Base-by-base conservation (phyloP, 2,329 filamentous ascomycete species). In the Clonostachys solani region DNA sequence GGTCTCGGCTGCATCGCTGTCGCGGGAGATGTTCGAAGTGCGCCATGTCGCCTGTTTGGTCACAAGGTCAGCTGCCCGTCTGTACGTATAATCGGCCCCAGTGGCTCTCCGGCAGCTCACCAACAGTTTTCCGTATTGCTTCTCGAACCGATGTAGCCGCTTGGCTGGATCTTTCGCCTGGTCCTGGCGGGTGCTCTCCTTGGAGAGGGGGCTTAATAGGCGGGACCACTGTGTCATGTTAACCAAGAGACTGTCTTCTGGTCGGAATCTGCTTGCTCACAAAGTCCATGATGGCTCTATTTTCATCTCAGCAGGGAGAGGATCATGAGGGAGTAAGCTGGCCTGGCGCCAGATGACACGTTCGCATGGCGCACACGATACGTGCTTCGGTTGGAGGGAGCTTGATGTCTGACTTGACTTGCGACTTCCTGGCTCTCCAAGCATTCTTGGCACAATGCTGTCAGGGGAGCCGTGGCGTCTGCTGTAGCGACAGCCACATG, bases 131-230 rank as follows among this genome's bases (percentile, higher is more conserved):
- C 72, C 74, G 59, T 85, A 86, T 64, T 84, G 81, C 64, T 81
- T 81, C 62, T 84, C 82, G 62, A 85, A 86, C 48, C 81, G 80
- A 61, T 83, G 78, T 51, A 84, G 73, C 51, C 82, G 80, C 59
- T 80, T 78, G 49, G 80, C 72, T 42, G 82, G 82, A 62, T 86
- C 81, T 59, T 78, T 81, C 49, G 78, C 77, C 52, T 76, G 74
- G 60, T 83, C 80, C 64, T 77, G 81, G 57, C 74, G 75, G 56
- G 78, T 72, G 60, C 63, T 69, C 55, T 72, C 73, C 56, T 77
- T 68, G 56, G 77, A 78, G 56, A 85, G 71, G 60, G 80, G 78
- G 62, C 80, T 82, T 71, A 86, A 70, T 68, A 86, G 73, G 67
- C 82, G 80, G 70, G 81, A 81, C 82, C 82, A 86, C 82, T 86